Base-by-base conservation (phyloP, 495 filamentous ascomycete genomes). In the Trichoderma orchidacearum region DNA sequence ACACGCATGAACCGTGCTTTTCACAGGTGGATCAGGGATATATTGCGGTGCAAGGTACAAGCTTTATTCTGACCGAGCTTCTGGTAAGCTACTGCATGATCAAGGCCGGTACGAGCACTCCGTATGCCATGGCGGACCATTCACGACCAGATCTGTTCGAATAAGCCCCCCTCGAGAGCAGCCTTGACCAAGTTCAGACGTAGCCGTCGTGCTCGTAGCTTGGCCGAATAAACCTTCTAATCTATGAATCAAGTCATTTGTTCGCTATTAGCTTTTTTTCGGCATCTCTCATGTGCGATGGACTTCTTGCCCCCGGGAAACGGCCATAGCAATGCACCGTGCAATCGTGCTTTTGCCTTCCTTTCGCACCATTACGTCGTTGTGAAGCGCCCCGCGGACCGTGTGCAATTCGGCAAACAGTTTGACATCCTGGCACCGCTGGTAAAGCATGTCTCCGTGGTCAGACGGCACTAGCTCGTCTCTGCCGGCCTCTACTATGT, bases 381-480 rank as follows among this genome's bases (percentile, higher is more conserved):
- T 75, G 56, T 77, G 74, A 54, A 69, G 73, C 45, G 74, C 75
- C 21, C 66, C 62, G 11, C 63, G 59, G 38, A 72, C 68, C 13
- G 61, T 58, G 29, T 59, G 69, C 55, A 61, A 71, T 52, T 66
- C 69, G 23, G 70, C 72, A 1, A 67, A 62, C 15, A 76, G 25
- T 5, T 65, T 64, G n/a, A 74, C 58, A 27, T 72, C 70, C 57
- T 65, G 31, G 55, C 73, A 76, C 36, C 66, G 65, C 51, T 70
- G 60, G 32, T 64, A 66, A 21, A 89, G 69, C 57, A 74, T 65
- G 13, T 72, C 72, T 5, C 72, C 75, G 32, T 85, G 81, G 31
- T 77, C 72, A 30, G 66, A 58, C 3, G 85, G 85, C 2, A 90
- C 81, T 0, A 90, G 70, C 62, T 89, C 85, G 62, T 91, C 86